Evolutionary conservation across 2,329 filamentous ascomycete species (phyloP).

Genomic region (Pseudopyrenochaeta lycopersici): DNA sequence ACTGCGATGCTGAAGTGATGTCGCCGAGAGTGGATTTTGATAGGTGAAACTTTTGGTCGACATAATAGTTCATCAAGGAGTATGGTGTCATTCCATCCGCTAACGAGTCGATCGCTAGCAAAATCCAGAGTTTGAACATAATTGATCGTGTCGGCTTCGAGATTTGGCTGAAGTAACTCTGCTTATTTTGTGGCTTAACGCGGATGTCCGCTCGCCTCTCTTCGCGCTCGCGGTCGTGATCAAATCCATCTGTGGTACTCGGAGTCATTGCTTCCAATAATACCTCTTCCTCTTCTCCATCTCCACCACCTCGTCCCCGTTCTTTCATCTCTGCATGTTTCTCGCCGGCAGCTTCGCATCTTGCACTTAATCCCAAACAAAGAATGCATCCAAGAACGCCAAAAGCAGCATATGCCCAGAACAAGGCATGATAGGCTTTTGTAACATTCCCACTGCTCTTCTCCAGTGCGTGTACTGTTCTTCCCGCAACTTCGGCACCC

Average conservation of each 20-base stretch:
- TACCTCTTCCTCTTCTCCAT: slow-evolving; percentile 45
- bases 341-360: slow-evolving; percentile 51
- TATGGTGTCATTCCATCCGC: slow-evolving; percentile 67
- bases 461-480: slow-evolving; percentile 52
- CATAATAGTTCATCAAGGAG: slow-evolving; percentile 48
- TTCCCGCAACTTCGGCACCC: slow-evolving; percentile 49
- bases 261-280: slow-evolving; percentile 44
- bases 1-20: slow-evolving; percentile 58
- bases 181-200: slow-evolving; percentile 35
- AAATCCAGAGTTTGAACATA: slow-evolving; percentile 72
- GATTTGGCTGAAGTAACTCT: slow-evolving; percentile 59
- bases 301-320: slow-evolving; percentile 18
- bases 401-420: slow-evolving; percentile 54
- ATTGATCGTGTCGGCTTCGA: slow-evolving; percentile 65
- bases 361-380: slow-evolving; percentile 49
- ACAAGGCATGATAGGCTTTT: slow-evolving; percentile 52
- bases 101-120: slow-evolving; percentile 70
- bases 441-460: slow-evolving; percentile 47
- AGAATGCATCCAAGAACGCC: slow-evolving; percentile 51
- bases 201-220: slow-evolving; percentile 24
- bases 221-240: slow-evolving; percentile 28
- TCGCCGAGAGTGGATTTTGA: slow-evolving; percentile 66
- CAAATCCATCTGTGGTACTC: slow-evolving; percentile 41
- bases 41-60: slow-evolving; percentile 46
- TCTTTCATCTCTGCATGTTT: slow-evolving; percentile 37